These are phyloP conservation scores for Aspergillus sclerotialis DNA, from an alignment of 2,329 filamentous ascomycete species.

Conservation along the genomic window DNA sequence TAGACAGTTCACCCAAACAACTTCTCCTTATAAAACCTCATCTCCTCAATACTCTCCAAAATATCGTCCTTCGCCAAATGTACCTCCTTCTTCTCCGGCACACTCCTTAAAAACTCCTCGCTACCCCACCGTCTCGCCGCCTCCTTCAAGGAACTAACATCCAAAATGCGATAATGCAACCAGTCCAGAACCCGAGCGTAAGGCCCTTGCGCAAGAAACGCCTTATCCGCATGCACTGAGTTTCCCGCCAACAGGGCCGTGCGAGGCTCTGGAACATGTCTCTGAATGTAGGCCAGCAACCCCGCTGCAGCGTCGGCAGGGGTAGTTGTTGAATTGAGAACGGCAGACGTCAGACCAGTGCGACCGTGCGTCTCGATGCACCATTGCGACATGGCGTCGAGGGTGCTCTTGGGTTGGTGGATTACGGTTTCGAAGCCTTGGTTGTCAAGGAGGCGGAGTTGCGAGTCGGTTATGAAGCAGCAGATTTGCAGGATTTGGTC, in stretches of 20 bases:
- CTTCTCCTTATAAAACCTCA: constrained; percentile 67
- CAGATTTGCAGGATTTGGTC: constrained; percentile 89
- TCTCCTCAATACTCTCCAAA: constrained; percentile 89
- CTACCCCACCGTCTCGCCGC: constrained; percentile 74
- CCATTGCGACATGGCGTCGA: constrained; percentile 83
- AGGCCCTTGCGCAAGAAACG: constrained; percentile 68
- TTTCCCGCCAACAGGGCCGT: constrained; percentile 79
- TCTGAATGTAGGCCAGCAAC: constrained; percentile 71
- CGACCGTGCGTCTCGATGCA: constrained; percentile 71
- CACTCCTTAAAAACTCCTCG: constrained; percentile 50
- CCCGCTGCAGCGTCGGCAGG: constrained; percentile 63
- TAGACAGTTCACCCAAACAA: constrained; percentile 48
- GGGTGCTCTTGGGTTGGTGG: constrained; percentile 61
- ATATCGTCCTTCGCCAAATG: constrained; percentile 89
- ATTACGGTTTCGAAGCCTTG: constrained; percentile 74
- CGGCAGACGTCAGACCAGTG: constrained; percentile 74
- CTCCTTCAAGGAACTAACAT: constrained; percentile 91
- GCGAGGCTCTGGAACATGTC: constrained; percentile 59
- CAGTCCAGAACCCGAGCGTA: constrained; percentile 68
- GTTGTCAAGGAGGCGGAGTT: constrained; percentile 68
- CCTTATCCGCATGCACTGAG: constrained; percentile 81
- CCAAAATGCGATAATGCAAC: constrained; percentile 83
- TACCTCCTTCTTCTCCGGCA: constrained; percentile 64
- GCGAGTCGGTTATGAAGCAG: constrained; percentile 79
- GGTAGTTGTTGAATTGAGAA: constrained; percentile 65